These are phyloP conservation scores for Yamadazyma buinensis DNA, from an alignment of 1,139 yeast species.

Conservation along the genomic window DNA sequence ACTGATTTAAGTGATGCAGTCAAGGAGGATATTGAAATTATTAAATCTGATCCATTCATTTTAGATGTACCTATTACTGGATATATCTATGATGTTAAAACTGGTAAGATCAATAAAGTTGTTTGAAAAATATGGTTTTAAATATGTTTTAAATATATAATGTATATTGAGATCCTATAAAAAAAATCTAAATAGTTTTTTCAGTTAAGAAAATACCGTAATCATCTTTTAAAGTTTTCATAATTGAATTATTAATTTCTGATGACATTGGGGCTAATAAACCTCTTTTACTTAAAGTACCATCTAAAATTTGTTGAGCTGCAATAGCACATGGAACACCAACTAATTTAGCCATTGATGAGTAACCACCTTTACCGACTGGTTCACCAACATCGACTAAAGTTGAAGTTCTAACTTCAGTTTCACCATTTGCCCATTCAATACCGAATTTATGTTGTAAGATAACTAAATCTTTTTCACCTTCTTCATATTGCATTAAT, in stretches of 20 bases:
- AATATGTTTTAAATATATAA: too few species aligned
- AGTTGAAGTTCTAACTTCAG: conserved; percentile 91
- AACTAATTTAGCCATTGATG: conserved; percentile 97
- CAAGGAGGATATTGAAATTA: conserved; percentile 29
- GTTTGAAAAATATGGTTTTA: too few species aligned
- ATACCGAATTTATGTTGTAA: conserved; percentile 98
- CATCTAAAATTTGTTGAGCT: conserved; percentile 77
- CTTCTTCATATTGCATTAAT: conserved; percentile 92
- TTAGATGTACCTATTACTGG: conserved; percentile 33
- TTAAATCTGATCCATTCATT: conserved; percentile 22
- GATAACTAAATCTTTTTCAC: conserved; percentile 92
- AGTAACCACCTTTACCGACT: conserved; percentile 56
- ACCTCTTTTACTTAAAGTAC: conserved; percentile 70
- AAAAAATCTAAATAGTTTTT: conserved; percentile 54
- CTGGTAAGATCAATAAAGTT: conserved; percentile 25
- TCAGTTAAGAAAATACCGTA: conserved; percentile 86
- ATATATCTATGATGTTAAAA: conserved; percentile 35
- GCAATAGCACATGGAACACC: conserved; percentile 99
- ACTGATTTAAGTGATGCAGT: conserved; percentile 30
- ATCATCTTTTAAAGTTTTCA: conserved; percentile 86
- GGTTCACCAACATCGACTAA: conserved; percentile 92
- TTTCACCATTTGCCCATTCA: conserved; percentile 90
- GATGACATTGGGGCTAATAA: conserved; percentile 91
- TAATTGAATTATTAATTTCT: conserved; percentile 84
- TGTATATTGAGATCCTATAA: too few species aligned